phyloP scores from a whole-genome alignment of 2,329 filamentous ascomycete species.

The Colletotrichum spinosum region DNA sequence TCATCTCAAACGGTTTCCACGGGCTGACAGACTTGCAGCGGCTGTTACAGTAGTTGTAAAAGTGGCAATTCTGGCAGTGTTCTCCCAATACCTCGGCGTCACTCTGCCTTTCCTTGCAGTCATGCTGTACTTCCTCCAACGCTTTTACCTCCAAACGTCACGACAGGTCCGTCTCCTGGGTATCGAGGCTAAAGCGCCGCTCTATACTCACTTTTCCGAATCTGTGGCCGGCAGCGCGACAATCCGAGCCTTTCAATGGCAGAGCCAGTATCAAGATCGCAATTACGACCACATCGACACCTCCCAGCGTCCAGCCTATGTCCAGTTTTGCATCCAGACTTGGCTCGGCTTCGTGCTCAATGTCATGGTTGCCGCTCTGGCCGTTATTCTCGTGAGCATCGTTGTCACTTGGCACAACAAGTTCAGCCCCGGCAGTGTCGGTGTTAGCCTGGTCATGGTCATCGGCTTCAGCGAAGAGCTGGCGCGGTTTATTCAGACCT shows the following conservation, averaged over 20 bases:
- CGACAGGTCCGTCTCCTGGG: constrained; percentile 49
- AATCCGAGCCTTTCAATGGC: constrained; percentile 39
- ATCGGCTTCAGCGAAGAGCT: constrained; percentile 27
- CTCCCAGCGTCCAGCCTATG: constrained; percentile 11
- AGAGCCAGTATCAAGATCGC: constrained; percentile 5
- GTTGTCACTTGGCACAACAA: constrained; percentile 40
- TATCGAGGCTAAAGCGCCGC: constrained; percentile 48
- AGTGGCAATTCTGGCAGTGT: constrained; percentile 7
- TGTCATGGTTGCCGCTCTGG: constrained; percentile 6
- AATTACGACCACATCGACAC: neutral
- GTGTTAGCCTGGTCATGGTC: constrained; percentile 31
- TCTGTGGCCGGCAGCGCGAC: constrained; percentile 39
- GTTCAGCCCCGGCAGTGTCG: constrained; percentile 45
- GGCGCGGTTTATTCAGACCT: constrained; percentile 10
- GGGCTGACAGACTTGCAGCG: neutral
- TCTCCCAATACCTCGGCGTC: constrained; percentile 42
- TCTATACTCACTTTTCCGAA: constrained; percentile 47
- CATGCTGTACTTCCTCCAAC: constrained; percentile 44
- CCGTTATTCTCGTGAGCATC: constrained; percentile 1
- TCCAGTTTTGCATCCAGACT: constrained; percentile 9
- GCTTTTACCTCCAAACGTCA: constrained; percentile 49
- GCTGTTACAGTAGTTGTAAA: constrained; percentile 19
- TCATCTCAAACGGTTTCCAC: fast-evolving
- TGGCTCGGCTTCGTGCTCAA: constrained; percentile 23
- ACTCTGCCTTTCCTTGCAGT: constrained; percentile 41